Evolutionary conservation across 345 rosid genomes (phyloP), one percentile per base, ranked within the genome.

Genomic region (Aquilaria yunnanensis): DNA sequence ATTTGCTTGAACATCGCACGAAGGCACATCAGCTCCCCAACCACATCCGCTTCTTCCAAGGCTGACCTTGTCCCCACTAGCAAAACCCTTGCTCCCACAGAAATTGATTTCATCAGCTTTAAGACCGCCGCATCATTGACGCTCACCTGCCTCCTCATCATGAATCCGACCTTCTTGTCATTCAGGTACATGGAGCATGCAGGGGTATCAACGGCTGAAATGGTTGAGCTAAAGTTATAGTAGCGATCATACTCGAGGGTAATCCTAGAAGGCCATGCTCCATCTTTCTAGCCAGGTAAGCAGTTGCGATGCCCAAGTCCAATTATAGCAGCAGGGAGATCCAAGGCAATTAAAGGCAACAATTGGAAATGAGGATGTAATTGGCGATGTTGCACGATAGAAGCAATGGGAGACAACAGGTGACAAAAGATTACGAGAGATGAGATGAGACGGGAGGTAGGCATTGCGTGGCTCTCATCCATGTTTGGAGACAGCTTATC

Each of bases 101-200:
- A 86, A 11, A 89, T 88, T 2, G 87, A 77, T 73, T 83, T 80
- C 93, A 86, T 89, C 63, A 69, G 60, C 66, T 78, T 74, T 12
- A 89, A 83, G 37, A 84, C 80, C 3, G 59, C 72, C 12, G 56
- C 73, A 34, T 82, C 96, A 10, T 59, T 72, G 9, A 8, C 72
- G 0, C 56, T 80, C 70, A 73, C 47, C 60, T 71, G 78, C 54
- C 90, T 69, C 72, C 81, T 70, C 4, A 81, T 76, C n/a, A 90
- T 90, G 23, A 72, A 86, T n/a, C 96, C 96, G n/a, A 81, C 87
- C 65, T 83, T 89, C 79, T 84, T 68, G 1, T 89, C 96, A 48
- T 89, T 89, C 67, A 92, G 86, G 70, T 76, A 84, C 96, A 89
- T 81, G 61, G 84, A 71, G 92, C 96, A 89, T 32, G 86, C 87